Percentiles rank a stretch among this genome's conserved stretches.
Conservation (phyloP, 768 basidiomycete genomes). For the Suillus decipiens region DNA sequence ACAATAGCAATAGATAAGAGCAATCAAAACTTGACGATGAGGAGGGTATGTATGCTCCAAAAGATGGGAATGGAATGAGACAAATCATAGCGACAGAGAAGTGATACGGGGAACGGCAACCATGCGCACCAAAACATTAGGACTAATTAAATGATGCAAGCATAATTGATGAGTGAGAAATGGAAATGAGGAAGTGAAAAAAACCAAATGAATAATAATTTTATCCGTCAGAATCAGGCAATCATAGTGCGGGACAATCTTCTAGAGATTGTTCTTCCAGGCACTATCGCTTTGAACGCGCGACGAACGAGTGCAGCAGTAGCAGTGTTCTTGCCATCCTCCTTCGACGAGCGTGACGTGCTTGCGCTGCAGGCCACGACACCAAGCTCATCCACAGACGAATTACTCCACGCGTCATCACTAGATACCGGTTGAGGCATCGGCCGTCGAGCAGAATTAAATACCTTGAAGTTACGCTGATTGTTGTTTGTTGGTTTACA, state of each 20-base stretch:
- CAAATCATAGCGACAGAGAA: slow-evolving; percentile 28
- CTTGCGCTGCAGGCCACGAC: slow-evolving; percentile 43
- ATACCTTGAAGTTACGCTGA: slow-evolving; percentile 30
- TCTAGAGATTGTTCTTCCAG: slow-evolving; percentile 56
- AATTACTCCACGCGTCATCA: slow-evolving; percentile 50
- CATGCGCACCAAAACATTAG: slow-evolving; percentile 18
- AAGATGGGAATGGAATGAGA: slow-evolving; percentile 13
- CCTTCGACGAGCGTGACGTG: slow-evolving; percentile 36
- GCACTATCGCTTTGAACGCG: slow-evolving; percentile 77
- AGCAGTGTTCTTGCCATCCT: slow-evolving; percentile 48
- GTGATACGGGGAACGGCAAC: slow-evolving; percentile 16
- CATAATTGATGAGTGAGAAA: not conserved
- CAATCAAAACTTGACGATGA: slow-evolving; percentile 30
- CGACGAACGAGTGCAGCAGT: slow-evolving; percentile 62
- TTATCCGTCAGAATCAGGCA: slow-evolving; percentile 19
- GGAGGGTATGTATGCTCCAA: slow-evolving; percentile 13
- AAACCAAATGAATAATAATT: slow-evolving; percentile 13
- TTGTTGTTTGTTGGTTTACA: slow-evolving; percentile 18
- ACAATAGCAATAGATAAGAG: slow-evolving; percentile 38
- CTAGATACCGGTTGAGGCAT: slow-evolving; percentile 79
- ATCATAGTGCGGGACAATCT: slow-evolving; percentile 45
- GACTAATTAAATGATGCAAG: not conserved
- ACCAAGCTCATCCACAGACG: slow-evolving; percentile 69
- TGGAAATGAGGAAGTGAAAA: slow-evolving; percentile 11
- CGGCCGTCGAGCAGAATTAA: slow-evolving; percentile 42